A percentile compares a stretch with the other conserved stretches of the same genome.
phyloP scores from a whole-genome alignment of 305 asterid species.

The Coffea humblotiana region DNA sequence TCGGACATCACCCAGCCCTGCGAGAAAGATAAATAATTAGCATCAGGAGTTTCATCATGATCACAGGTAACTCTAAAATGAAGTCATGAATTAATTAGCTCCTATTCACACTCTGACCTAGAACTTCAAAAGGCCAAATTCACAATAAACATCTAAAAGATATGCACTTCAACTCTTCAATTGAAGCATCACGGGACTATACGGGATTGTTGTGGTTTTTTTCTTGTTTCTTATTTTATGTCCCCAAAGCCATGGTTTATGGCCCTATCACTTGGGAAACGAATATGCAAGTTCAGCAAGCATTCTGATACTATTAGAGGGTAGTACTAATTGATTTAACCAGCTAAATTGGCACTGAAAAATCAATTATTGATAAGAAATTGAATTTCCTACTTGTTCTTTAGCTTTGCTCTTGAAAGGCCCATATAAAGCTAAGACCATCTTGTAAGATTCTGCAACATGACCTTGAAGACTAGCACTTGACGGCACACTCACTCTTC shows the following conservation, averaged over 20 bases:
- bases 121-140: no score
- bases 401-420: conserved; percentile 87
- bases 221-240: background rate
- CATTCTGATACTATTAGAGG: background rate
- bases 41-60: conserved; percentile 2
- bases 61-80: no score
- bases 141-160: no score
- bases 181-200: no score
- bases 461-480: conserved; percentile 69
- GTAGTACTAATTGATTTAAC: background rate
- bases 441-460: conserved; percentile 80
- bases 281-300: background rate
- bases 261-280: background rate
- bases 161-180: no score
- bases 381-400: conserved; percentile 64
- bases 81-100: no score
- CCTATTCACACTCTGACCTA: no score
- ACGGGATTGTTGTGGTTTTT: no score
- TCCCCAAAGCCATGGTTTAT: background rate
- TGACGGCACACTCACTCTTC: conserved; percentile 43
- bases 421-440: conserved; percentile 88
- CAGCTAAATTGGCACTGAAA: background rate
- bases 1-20: conserved; percentile 96
- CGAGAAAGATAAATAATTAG: conserved; percentile 25
- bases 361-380: background rate